Evolutionary conservation across 23 red algal species (phyloP).

Genomic region (Gracilaria domingensis): DNA sequence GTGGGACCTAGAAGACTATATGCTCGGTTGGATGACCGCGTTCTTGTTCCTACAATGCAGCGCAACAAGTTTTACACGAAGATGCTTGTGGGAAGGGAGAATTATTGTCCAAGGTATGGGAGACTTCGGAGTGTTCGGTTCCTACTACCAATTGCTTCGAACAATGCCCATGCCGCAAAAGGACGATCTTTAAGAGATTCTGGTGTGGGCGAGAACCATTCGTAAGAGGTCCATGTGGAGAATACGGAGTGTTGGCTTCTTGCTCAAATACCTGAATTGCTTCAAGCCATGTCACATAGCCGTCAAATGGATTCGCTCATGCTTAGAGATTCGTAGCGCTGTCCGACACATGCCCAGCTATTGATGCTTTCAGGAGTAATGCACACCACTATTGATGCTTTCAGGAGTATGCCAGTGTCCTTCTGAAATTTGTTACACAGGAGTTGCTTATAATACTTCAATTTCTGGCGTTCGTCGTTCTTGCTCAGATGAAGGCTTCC

Average conservation of each 20-base stretch:
- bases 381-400: too few species aligned
- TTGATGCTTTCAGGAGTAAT: too few species aligned
- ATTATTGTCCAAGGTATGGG: too few species aligned
- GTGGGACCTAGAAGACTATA: constrained; percentile 94
- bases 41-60: too few species aligned
- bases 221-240: constrained; percentile 18
- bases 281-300: constrained; percentile 18
- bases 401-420: too few species aligned
- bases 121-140: too few species aligned
- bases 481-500: background rate
- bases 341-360: too few species aligned
- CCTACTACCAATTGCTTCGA: constrained; percentile 64
- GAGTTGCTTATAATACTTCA: background rate
- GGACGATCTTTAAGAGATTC: too few species aligned
- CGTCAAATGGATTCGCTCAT: constrained; percentile 10
- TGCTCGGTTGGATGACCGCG: constrained; percentile 95
- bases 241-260: background rate
- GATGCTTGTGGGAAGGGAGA: too few species aligned
- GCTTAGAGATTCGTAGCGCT: too few species aligned
- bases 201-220: constrained; percentile 65
- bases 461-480: background rate
- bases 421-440: background rate
- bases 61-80: too few species aligned
- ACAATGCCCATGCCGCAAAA: too few species aligned
- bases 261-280: constrained; percentile 16